Percentiles rank a stretch among this genome's conserved stretches.
Evolutionary conservation across 2,329 filamentous ascomycete species (phyloP).

Genomic region (Fusarium pseudonygamai): DNA sequence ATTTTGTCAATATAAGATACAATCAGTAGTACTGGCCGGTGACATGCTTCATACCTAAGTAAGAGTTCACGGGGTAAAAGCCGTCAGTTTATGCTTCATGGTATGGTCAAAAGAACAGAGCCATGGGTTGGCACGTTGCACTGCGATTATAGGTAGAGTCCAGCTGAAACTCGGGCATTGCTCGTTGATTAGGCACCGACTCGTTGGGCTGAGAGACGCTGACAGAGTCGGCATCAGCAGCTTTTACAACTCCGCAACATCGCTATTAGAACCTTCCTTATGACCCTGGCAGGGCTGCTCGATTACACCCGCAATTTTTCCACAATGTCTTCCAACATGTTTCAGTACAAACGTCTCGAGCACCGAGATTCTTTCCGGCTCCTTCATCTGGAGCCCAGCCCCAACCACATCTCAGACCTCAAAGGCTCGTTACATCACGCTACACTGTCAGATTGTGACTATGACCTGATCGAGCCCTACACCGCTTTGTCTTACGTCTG

Average conservation of each 20-base stretch:
- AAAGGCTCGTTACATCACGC: not conserved
- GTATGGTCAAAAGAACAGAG: accelerated
- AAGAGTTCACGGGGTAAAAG: accelerated
- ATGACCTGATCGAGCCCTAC: not conserved
- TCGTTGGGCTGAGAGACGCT: not conserved
- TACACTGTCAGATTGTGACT: not conserved
- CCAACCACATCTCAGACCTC: not conserved
- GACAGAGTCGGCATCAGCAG: not conserved
- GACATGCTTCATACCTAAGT: accelerated
- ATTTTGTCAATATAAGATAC: too few relatives aligned
- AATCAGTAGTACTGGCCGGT: too few relatives aligned
- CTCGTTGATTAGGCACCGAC: not conserved
- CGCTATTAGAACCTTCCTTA: accelerated
- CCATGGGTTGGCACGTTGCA: too few relatives aligned
- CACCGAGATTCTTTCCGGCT: not conserved
- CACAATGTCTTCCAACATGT: accelerated
- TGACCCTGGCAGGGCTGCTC: accelerated
- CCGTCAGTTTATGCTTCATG: accelerated
- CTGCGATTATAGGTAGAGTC: not conserved
- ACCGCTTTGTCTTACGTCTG: not conserved
- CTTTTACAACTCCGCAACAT: not conserved
- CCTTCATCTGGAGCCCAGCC: not conserved
- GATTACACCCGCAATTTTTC: accelerated
- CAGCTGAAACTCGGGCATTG: not conserved
- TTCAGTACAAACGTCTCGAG: not conserved